Evolutionary conservation across 306 rosid species (phyloP).

Genomic region (Erythrophleum fordii): DNA sequence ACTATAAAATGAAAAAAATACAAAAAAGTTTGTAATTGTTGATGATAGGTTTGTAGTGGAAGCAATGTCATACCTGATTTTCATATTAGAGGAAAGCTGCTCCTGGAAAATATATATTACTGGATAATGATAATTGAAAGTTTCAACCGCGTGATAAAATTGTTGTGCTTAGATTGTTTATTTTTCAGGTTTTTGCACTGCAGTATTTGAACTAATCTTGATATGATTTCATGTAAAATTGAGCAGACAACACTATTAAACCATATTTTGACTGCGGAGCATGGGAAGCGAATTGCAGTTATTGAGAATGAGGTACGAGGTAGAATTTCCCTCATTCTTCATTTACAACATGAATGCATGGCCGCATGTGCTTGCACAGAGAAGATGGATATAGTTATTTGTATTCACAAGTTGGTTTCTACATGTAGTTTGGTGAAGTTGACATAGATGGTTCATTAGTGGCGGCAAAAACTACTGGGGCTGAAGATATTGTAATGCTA

Average conservation of each 20-base stretch:
- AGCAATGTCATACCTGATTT: neutral
- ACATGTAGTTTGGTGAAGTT: conserved; percentile 81
- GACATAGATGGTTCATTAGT: conserved; percentile 97
- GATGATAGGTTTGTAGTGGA: neutral
- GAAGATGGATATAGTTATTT: conserved; percentile 10
- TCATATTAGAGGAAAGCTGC: neutral
- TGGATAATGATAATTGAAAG: neutral
- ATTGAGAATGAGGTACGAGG: conserved; percentile 84
- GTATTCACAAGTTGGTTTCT: conserved; percentile 26
- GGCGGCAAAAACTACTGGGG: conserved; percentile 81
- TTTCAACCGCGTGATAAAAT: neutral
- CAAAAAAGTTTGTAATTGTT: neutral
- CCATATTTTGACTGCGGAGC: conserved; percentile 90
- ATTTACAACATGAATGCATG: neutral
- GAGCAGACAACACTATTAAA: conserved; percentile 87
- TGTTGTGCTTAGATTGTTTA: neutral
- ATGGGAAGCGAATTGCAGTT: conserved; percentile 92
- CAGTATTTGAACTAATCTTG: conserved; percentile 2
- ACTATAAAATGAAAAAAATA: neutral
- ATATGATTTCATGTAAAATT: conserved; percentile 35
- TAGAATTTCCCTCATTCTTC: neutral
- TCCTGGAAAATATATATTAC: neutral
- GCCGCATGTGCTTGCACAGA: neutral
- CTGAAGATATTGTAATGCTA: conserved; percentile 93
- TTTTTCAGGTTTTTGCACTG: neutral